Conservation (phyloP, 2,329 filamentous ascomycete genomes). For the Mycosphaerella arachidis region DNA sequence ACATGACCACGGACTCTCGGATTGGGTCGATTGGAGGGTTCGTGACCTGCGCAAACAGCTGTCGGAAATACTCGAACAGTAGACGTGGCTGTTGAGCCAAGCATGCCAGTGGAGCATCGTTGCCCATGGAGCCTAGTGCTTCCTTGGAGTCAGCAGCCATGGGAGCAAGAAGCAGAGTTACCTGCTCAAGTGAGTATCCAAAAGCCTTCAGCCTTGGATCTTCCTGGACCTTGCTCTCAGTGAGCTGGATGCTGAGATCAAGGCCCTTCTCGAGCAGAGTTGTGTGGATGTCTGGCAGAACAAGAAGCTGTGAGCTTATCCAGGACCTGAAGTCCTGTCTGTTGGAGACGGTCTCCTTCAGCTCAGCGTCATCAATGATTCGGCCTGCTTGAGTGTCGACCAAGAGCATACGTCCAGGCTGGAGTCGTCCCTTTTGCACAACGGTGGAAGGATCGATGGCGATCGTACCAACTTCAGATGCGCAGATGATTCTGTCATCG, state of each 20-base stretch:
- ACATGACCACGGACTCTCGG: constrained; percentile 97
- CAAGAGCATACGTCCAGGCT: constrained; percentile 92
- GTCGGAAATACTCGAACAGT: constrained; percentile 93
- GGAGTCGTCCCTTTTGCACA: constrained; percentile 86
- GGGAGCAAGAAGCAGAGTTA: constrained; percentile 82
- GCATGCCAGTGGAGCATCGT: constrained; percentile 88
- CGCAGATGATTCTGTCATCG: constrained; percentile 94
- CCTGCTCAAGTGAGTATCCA: constrained; percentile 92
- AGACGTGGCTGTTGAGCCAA: constrained; percentile 84
- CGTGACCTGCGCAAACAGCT: constrained; percentile 95
- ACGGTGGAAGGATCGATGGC: constrained; percentile 84
- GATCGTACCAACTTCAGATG: constrained; percentile 93
- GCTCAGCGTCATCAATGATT: constrained; percentile 88
- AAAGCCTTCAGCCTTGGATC: constrained; percentile 81
- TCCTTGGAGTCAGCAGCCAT: constrained; percentile 99
- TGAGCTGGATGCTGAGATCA: constrained; percentile 63
- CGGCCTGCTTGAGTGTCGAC: constrained; percentile 88
- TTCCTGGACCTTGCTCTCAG: constrained; percentile 69
- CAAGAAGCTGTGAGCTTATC: constrained; percentile 81
- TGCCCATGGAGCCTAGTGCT: constrained; percentile 95
- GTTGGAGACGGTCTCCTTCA: constrained; percentile 83
- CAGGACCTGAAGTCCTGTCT: constrained; percentile 84
- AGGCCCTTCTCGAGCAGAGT: constrained; percentile 54
- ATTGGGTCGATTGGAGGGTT: constrained; percentile 98
- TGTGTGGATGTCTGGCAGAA: constrained; percentile 69